phyloP scores from a whole-genome alignment of 2,329 filamentous ascomycete genomes.

The Tolypocladium amazonense region DNA sequence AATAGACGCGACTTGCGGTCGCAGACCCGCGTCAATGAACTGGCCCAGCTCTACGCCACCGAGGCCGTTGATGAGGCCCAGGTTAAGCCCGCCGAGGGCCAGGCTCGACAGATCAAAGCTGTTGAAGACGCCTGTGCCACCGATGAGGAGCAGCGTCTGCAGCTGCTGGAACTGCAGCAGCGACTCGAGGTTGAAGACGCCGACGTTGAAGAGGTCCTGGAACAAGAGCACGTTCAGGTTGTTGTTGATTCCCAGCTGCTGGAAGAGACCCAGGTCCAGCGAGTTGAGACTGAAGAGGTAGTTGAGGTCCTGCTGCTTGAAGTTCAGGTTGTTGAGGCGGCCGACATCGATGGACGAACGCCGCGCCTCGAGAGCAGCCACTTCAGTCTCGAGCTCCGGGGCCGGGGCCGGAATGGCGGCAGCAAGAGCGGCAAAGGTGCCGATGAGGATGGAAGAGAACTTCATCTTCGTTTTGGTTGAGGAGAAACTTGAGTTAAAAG shows the following conservation, averaged over 20 bases:
- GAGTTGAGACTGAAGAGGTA: conserved; percentile 36
- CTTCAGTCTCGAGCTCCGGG: conserved; percentile 8
- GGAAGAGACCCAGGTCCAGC: conserved; percentile 32
- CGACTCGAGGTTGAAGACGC: conserved; percentile 28
- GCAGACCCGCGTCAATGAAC: conserved; percentile 16
- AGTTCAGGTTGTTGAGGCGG: conserved; percentile 28
- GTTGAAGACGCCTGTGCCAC: conserved; percentile 17
- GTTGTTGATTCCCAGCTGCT: conserved; percentile 26
- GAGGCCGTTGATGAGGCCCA: conserved; percentile 18
- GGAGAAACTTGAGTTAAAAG: neutral
- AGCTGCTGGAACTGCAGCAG: conserved; percentile 30
- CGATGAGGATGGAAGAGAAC: conserved; percentile 32
- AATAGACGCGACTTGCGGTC: conserved; percentile 10
- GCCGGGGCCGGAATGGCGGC: conserved; percentile 28
- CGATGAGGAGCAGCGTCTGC: conserved; percentile 24
- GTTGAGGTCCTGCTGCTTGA: conserved; percentile 29
- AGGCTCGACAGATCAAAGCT: conserved; percentile 15
- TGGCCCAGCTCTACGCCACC: conserved; percentile 15
- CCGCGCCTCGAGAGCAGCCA: conserved; percentile 25
- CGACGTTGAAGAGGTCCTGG: conserved; percentile 27
- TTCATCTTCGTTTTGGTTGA: conserved; percentile 35
- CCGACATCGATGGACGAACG: conserved; percentile 24
- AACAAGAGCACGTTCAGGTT: conserved; percentile 34
- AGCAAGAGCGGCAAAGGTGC: conserved; percentile 32
- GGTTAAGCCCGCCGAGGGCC: conserved; percentile 15